Evolutionary conservation across 495 filamentous ascomycete genomes (phyloP), one percentile per base, ranked within the genome.

Genomic region (Pyrenopolyporus hunteri): DNA sequence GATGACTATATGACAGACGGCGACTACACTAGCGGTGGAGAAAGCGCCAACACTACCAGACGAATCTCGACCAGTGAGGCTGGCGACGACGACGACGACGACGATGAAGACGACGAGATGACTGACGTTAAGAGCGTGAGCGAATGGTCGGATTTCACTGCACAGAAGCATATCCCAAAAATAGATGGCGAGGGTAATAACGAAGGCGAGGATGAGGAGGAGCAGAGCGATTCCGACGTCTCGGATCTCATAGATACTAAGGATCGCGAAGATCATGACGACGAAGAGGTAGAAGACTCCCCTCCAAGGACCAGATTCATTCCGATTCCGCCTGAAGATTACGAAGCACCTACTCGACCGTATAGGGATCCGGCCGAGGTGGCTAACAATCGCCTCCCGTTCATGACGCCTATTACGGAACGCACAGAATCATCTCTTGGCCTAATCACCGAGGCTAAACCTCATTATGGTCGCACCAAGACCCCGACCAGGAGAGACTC

Each of bases 361-460:
- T 96, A 89, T 74, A 83, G 92, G 59, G 87, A 95, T 64, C 84
- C 89, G 60, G 80, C 79, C 1, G 82, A 90, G 64, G 79, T 86
- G 47, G 89, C 90, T 59, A 92, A 97, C 60, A 95, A 88, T 70
- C 87, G 92, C 44, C 79, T 97, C 6, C 94, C 93, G 29, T 97
- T 97, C 73, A 98, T 98, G 94, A 98, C 94, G 0, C 94, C 94
- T 9, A 98, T 98, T 57, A 91, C 93, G 5, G 94, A 98, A 71
- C 88, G 88, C 64, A 98, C 94, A 0, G 94, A 98, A 73, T 89
- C 86, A 16, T 94, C 91, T 0, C 70, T 96, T 16, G 87, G 85
- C 19, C 76, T 88, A 20, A 78, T 83, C 40, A 87, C 87, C 1
- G 77, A 73, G 61, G 61, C 76, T 67, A 72, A 79, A 67, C 73